Evolutionary conservation across 2,329 filamentous ascomycete species (phyloP), one percentile per base, ranked within the genome.

Genomic region (Ceratocystis destructans): DNA sequence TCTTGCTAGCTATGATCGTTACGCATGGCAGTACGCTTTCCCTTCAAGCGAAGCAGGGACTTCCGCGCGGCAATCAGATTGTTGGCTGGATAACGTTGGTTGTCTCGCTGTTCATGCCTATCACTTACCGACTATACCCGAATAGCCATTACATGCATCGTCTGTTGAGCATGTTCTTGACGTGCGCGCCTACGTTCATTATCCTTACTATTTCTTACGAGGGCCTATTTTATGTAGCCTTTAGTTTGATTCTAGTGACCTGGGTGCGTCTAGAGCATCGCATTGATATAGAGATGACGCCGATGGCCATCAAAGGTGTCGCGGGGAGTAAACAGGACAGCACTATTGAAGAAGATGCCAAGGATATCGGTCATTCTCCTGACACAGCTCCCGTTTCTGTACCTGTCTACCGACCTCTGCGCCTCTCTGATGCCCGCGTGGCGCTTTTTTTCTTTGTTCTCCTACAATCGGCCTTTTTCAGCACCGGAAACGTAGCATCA

Each of bases 121-220:
- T 95, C 69, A 79, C 88, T n/a, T 89, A 97, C 74, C 83, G 87
- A 25, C 72, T 95, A 1, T 86, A 89, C 70, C 87, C 90, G 1
- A 94, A 90, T 74, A 87, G 81, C 70, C 87, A 96, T 76, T 96
- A 97, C 75, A 83, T 97, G 70, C 92, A 97, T 74, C 87, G 92
- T 28, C 79, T 99, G 3, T 82, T 92, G 70, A 84, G 96, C 71
- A 86, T 96, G 65, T 99, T 97, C 77, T 80, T 99, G 62, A 89
- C 92, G 4, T 97, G 95, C 73, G 88, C 93, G 0, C 94, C 94
- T 0, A 88, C 88, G 1, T 99, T 97, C 76, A 88, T 99, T 73
- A 93, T 99, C 72, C 83, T 99, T 63, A 96, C 92, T 6, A 96
- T 97, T 71, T 96, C 93, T 0, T 99, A 96, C 77, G 94, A 99